phyloP scores from a whole-genome alignment of 225 moss, liverwort and hornwort genomes.

The Ulota crispa region DNA sequence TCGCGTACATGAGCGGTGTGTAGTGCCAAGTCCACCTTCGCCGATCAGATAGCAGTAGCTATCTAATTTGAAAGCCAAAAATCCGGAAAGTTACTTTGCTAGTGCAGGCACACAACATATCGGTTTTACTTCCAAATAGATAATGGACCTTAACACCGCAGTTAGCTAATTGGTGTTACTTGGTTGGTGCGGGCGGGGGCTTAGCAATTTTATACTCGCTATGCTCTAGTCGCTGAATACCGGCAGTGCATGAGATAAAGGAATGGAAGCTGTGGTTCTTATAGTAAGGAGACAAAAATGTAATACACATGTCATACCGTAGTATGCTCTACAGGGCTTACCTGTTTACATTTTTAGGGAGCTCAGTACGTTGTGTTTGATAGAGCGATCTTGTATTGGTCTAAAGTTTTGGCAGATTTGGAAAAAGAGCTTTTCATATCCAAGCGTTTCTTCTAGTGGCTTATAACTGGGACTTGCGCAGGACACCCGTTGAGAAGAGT shows the following conservation, averaged over 20 bases:
- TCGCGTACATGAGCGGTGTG: neutral
- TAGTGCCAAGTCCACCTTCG: neutral
- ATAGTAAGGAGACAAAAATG: too few relatives aligned
- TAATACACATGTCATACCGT: neutral
- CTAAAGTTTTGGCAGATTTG: neutral
- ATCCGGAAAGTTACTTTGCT: neutral
- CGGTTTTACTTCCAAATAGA: neutral
- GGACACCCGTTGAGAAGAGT: constrained; percentile 62
- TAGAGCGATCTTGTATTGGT: neutral
- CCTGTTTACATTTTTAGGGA: neutral
- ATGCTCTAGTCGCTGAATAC: too few relatives aligned
- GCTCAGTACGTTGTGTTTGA: neutral
- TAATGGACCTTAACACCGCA: neutral
- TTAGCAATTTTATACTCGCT: neutral
- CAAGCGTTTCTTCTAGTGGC: neutral
- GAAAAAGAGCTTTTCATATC: neutral
- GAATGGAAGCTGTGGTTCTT: too few relatives aligned
- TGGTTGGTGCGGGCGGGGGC: neutral
- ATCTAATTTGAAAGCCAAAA: neutral
- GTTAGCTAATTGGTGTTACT: neutral
- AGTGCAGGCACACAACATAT: neutral
- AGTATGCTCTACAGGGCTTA: neutral
- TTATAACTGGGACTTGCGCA: constrained; percentile 32
- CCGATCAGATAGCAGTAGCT: neutral
- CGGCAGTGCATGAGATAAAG: too few relatives aligned